phyloP scores from a whole-genome alignment of 2,329 filamentous ascomycete species.

The Penicillium sp. region DNA sequence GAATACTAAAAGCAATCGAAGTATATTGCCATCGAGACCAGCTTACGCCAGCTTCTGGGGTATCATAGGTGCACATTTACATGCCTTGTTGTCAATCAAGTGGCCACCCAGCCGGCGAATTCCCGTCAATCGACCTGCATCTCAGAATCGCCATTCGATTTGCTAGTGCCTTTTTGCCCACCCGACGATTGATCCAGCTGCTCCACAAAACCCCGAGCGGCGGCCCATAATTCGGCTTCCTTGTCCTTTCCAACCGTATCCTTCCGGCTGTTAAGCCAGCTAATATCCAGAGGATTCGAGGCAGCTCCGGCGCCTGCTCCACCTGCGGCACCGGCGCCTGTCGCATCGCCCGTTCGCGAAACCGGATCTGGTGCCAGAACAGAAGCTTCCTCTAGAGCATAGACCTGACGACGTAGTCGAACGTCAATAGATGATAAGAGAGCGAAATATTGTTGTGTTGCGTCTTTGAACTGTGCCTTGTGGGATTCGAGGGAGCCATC shows the following conservation, averaged over 20 bases:
- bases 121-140: slow-evolving; percentile 42
- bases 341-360: slow-evolving; percentile 31
- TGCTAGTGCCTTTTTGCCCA: slow-evolving; percentile 4
- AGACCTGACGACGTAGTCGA: slow-evolving; percentile 70
- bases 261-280: slow-evolving; percentile 83
- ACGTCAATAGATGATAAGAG: slow-evolving; percentile 74
- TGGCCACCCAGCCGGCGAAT: neutral
- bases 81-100: neutral
- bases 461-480: slow-evolving; percentile 58
- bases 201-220: slow-evolving; percentile 57
- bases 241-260: slow-evolving; percentile 79
- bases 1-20: neutral
- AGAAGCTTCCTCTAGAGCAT: slow-evolving; percentile 76
- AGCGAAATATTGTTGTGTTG: slow-evolving; percentile 62
- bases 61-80: slow-evolving; percentile 5
- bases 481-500: slow-evolving; percentile 53
- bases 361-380: slow-evolving; percentile 58
- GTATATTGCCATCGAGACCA: neutral
- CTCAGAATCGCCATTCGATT: slow-evolving; percentile 24
- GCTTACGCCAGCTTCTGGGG: neutral
- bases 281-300: slow-evolving; percentile 69
- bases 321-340: slow-evolving; percentile 29
- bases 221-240: slow-evolving; percentile 75
- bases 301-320: slow-evolving; percentile 20
- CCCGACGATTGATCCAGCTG: slow-evolving; percentile 26